phyloP scores from a whole-genome alignment of 257 asterid species.

The Osmanthus fragrans region DNA sequence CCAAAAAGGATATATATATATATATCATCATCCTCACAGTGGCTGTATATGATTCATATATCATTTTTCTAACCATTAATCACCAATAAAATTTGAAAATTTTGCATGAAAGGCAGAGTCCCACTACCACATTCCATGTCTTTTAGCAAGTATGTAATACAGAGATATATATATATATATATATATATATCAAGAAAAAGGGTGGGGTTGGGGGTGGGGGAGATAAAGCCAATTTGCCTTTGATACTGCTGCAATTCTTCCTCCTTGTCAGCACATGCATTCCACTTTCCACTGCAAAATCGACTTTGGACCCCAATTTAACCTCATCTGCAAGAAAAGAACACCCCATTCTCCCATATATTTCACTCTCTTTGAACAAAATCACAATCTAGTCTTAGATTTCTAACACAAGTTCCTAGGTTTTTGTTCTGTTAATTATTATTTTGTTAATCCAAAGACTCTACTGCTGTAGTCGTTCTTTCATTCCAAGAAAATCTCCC shows the following conservation, averaged over 20 bases:
- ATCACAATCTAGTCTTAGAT: slow-evolving; percentile 12
- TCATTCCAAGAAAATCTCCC: slow-evolving; percentile 2
- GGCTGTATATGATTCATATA: neutral
- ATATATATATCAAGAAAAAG: neutral
- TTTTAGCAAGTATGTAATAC: slow-evolving; percentile 14
- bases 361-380: slow-evolving; percentile 25
- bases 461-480: neutral
- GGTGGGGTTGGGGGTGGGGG: slow-evolving; percentile 15
- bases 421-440: neutral
- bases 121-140: slow-evolving; percentile 62
- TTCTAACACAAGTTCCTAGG: neutral
- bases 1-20: too few relatives aligned
- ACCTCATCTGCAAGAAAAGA: slow-evolving; percentile 70
- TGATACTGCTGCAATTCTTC: slow-evolving; percentile 55
- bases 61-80: neutral
- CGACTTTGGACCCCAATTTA: slow-evolving; percentile 50
- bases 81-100: neutral
- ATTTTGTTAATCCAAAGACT: neutral
- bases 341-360: slow-evolving; percentile 25
- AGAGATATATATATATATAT: neutral
- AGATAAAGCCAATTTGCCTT: slow-evolving; percentile 68
- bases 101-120: slow-evolving; percentile 76
- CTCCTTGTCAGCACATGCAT: slow-evolving; percentile 77
- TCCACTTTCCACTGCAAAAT: slow-evolving; percentile 69
- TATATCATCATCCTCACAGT: neutral